These are phyloP conservation scores for Pseudogymnoascus sp. DNA, from an alignment of 2,329 filamentous ascomycete genomes.

Conservation along the genomic window DNA sequence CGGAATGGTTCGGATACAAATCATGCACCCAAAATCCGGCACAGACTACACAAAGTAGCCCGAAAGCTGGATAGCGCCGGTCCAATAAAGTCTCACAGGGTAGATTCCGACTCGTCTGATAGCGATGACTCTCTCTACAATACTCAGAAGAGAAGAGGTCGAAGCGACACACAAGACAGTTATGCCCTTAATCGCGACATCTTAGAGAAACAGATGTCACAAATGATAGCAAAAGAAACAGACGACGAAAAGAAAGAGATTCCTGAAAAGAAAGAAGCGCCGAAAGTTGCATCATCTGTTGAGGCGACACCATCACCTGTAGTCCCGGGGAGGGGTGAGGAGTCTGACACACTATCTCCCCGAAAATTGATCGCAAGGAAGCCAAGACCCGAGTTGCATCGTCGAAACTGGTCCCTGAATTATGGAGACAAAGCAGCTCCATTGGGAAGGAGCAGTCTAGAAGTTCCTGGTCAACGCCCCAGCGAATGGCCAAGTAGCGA, in stretches of 20 bases:
- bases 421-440: neutral
- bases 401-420: neutral
- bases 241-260: constrained; percentile 22
- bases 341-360: neutral
- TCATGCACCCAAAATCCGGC: neutral
- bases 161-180: constrained; percentile 38
- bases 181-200: constrained; percentile 44
- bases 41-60: neutral
- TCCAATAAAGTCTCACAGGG: constrained; percentile 40
- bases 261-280: constrained; percentile 21
- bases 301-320: constrained; percentile 14
- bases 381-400: neutral
- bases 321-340: constrained; percentile 10
- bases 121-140: constrained; percentile 40
- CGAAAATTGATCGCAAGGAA: neutral
- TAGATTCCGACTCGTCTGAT: constrained; percentile 54
- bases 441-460: constrained; percentile 35
- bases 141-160: constrained; percentile 32
- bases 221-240: constrained; percentile 51
- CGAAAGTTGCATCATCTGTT: constrained; percentile 14
- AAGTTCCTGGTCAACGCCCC: constrained; percentile 34
- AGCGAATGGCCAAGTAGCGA: constrained; percentile 14
- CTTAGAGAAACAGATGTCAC: constrained; percentile 55
- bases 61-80: constrained; percentile 18
- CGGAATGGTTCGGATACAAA: neutral